phyloP scores from a whole-genome alignment of 1,284 basidiomycete species.

The Irpex rosettiformis region DNA sequence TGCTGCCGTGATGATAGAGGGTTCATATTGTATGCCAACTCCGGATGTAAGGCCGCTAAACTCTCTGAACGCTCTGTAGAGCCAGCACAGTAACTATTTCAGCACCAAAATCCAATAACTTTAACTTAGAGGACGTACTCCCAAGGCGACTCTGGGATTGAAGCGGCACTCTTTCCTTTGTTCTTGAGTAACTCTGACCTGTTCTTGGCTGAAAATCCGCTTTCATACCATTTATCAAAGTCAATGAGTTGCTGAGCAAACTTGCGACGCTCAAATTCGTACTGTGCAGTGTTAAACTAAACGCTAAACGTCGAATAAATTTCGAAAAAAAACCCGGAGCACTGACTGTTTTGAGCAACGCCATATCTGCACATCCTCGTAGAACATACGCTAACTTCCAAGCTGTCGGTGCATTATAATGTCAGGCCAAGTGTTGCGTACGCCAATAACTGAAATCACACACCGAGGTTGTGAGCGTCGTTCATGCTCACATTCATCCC shows the following conservation, averaged over 20 bases:
- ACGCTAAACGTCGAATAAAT: too few relatives aligned
- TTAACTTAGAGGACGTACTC: constrained; percentile 32
- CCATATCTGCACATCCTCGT: constrained; percentile 62
- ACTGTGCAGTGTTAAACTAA: constrained; percentile 40
- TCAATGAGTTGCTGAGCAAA: constrained; percentile 77
- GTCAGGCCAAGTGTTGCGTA: not conserved
- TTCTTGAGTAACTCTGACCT: constrained; percentile 30
- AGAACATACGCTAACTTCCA: constrained; percentile 35
- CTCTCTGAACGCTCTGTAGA: constrained; percentile 1
- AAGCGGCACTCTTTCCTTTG: constrained; percentile 43
- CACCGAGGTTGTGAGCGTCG: constrained; percentile 75
- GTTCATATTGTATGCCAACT: constrained; percentile 1
- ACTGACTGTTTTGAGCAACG: constrained; percentile 68
- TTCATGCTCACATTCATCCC: constrained; percentile 79
- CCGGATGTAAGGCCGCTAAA: constrained; percentile 2
- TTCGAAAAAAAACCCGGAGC: too few relatives aligned
- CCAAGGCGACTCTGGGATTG: constrained; percentile 52
- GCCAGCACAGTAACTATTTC: not conserved
- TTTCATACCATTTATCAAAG: constrained; percentile 73
- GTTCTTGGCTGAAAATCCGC: constrained; percentile 76
- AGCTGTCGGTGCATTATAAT: not conserved
- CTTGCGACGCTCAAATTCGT: constrained; percentile 65
- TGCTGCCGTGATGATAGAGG: not conserved
- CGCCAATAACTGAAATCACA: constrained; percentile 8
- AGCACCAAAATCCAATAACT: not conserved